Conservation (phyloP, 2,329 filamentous ascomycete genomes). For the Ceratocystis cacaofunesta region DNA sequence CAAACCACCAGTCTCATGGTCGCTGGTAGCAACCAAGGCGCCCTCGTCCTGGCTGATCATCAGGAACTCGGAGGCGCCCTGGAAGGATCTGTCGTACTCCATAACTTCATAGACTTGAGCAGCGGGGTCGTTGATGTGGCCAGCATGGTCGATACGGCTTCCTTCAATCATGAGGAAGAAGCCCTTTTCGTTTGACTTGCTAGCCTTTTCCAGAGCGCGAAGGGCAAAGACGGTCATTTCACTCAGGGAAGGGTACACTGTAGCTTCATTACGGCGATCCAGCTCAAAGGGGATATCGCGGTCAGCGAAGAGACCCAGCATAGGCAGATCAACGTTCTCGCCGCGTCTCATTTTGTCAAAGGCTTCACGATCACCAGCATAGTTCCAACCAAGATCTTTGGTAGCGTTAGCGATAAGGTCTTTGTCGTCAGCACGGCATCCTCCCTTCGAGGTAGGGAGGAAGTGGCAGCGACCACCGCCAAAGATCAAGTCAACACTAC, state of each 20-base stretch:
- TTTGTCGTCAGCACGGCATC: constrained; percentile 66
- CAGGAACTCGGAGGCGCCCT: constrained; percentile 71
- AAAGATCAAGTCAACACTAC: constrained; percentile 80
- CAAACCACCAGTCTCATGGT: constrained; percentile 91
- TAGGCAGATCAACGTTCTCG: constrained; percentile 55
- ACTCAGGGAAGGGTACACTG: constrained; percentile 73
- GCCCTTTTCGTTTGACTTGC: constrained; percentile 68
- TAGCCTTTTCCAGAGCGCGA: constrained; percentile 63
- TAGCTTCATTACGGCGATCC: constrained; percentile 64
- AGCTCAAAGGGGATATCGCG: constrained; percentile 85
- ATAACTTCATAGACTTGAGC: constrained; percentile 82
- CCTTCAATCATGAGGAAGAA: constrained; percentile 99
- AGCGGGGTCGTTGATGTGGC: constrained; percentile 69
- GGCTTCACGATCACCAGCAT: constrained; percentile 53
- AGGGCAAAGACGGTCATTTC: constrained; percentile 84
- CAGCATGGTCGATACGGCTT: constrained; percentile 89
- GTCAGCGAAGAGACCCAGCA: constrained; percentile 72
- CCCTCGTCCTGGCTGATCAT: constrained; percentile 57
- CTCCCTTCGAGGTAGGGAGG: constrained; percentile 63
- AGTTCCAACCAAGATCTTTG: constrained; percentile 63
- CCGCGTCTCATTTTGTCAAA: constrained; percentile 64
- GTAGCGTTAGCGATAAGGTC: constrained; percentile 61
- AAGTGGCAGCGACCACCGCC: constrained; percentile 92
- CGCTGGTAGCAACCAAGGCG: constrained; percentile 76
- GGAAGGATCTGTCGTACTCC: constrained; percentile 83